Evolutionary conservation across 1,139 yeast genomes (phyloP).

Genomic region (Sugiyamaella xylanicola): DNA sequence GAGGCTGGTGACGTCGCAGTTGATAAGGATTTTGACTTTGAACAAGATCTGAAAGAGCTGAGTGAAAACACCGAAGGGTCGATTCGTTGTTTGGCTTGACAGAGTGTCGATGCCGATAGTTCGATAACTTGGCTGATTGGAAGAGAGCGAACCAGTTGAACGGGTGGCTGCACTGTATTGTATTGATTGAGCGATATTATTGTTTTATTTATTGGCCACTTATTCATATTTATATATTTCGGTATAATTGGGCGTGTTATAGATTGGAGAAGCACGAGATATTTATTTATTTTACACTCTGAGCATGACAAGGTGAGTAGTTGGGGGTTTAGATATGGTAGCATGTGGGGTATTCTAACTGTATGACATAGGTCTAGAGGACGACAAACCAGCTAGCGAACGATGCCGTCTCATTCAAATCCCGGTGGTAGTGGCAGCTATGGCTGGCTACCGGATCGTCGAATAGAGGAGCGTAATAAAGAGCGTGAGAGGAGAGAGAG

Average conservation of each 20-base stretch:
- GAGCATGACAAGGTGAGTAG: not conserved
- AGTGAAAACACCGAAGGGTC: not conserved
- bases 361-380: not conserved
- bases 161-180: no score
- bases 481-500: slow-evolving; percentile 37
- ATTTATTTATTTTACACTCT: not conserved
- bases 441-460: slow-evolving; percentile 26
- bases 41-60: not conserved
- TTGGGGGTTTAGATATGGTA: not conserved
- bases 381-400: slow-evolving; percentile 2
- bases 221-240: not conserved
- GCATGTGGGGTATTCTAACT: not conserved
- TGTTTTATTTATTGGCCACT: not conserved
- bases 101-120: not conserved
- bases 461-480: slow-evolving; percentile 36
- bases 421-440: slow-evolving; percentile 19
- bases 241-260: not conserved
- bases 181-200: no score
- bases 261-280: not conserved
- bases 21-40: not conserved
- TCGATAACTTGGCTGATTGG: not conserved
- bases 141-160: no score
- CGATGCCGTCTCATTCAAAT: slow-evolving; percentile 20
- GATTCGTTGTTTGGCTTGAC: not conserved
- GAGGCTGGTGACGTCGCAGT: slow-evolving; percentile 2